Percentiles rank a stretch among this genome's conserved stretches.
Evolutionary conservation across 2,329 filamentous ascomycete genomes (phyloP).

Genomic region (Didymella glomerata): DNA sequence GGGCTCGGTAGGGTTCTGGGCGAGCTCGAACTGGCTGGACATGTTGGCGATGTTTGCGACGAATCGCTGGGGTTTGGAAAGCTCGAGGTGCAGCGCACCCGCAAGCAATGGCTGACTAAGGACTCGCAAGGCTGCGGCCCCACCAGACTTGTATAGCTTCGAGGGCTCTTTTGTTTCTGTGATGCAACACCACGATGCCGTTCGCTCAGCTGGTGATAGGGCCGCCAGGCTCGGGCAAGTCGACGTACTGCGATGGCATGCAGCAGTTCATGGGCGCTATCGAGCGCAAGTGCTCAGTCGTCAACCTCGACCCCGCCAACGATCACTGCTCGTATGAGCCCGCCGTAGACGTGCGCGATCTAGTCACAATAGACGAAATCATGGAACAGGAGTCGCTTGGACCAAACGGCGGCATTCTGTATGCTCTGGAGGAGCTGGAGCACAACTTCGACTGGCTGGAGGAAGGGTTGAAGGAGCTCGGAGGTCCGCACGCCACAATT

Average conservation of each 20-base stretch:
- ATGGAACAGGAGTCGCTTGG: constrained; percentile 92
- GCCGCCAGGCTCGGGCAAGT: constrained; percentile 95
- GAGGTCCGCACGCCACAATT: constrained; percentile 53
- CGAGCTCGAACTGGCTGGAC: constrained; percentile 77
- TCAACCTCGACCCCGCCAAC: constrained; percentile 97
- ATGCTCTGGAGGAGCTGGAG: constrained; percentile 94
- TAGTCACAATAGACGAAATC: constrained; percentile 91
- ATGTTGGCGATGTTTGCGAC: constrained; percentile 32
- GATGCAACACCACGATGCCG: constrained; percentile 55
- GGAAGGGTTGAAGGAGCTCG: constrained; percentile 77
- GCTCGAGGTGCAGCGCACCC: constrained; percentile 29
- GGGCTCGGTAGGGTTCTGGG: constrained; percentile 82
- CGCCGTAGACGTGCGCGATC: constrained; percentile 86
- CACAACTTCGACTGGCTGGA: constrained; percentile 94
- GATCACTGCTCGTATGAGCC: constrained; percentile 88
- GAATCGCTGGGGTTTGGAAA: constrained; percentile 15
- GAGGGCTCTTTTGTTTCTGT: not conserved
- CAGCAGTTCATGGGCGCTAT: constrained; percentile 98
- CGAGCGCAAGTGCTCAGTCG: constrained; percentile 90
- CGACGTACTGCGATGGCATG: constrained; percentile 98
- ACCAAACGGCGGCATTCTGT: constrained; percentile 90
- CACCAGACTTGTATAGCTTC: constrained; percentile 10
- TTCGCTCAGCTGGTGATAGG: constrained; percentile 85
- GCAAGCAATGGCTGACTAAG: constrained; percentile 22
- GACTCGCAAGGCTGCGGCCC: constrained; percentile 9